A percentile compares a stretch with the other conserved stretches of the same genome.
phyloP scores from a whole-genome alignment of 2,329 filamentous ascomycete genomes.

The Diaporthe destruens region DNA sequence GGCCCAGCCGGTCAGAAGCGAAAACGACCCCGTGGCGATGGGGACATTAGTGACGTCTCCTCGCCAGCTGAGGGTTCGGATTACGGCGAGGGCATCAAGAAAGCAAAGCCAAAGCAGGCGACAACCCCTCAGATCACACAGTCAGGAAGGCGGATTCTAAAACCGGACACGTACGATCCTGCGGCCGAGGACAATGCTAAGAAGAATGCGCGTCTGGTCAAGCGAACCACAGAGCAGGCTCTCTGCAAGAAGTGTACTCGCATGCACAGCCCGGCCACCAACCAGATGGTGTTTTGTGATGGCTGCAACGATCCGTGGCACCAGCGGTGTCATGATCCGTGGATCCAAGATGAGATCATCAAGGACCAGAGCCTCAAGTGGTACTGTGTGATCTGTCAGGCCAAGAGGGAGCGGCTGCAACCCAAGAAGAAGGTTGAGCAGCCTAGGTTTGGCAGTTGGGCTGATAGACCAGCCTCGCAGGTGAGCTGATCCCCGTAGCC shows the following conservation, averaged over 20 bases:
- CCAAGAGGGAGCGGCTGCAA: slow-evolving; percentile 53
- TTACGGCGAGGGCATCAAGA: slow-evolving; percentile 53
- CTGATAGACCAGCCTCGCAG: slow-evolving; percentile 54
- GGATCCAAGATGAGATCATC: slow-evolving; percentile 77
- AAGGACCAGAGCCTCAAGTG: slow-evolving; percentile 76
- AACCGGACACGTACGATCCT: slow-evolving; percentile 74
- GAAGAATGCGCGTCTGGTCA: slow-evolving; percentile 62
- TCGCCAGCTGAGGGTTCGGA: slow-evolving; percentile 39
- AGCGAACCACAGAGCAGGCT: slow-evolving; percentile 70
- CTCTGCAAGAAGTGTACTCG: slow-evolving; percentile 81
- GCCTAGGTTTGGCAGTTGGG: slow-evolving; percentile 49
- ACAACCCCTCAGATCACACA: slow-evolving; percentile 76
- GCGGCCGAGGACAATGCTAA: slow-evolving; percentile 59
- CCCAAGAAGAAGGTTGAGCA: slow-evolving; percentile 44
- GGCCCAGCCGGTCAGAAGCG: slow-evolving; percentile 40
- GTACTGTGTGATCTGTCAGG: slow-evolving; percentile 75
- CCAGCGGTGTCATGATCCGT: slow-evolving; percentile 83
- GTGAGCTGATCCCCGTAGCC: slow-evolving; percentile 46
- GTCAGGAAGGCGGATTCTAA: slow-evolving; percentile 79
- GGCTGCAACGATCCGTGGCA: slow-evolving; percentile 85
- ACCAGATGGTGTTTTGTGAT: slow-evolving; percentile 89
- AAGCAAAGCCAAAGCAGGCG: slow-evolving; percentile 45
- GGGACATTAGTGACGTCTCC: slow-evolving; percentile 42
- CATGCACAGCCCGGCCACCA: slow-evolving; percentile 77
- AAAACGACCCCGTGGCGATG: slow-evolving; percentile 42